Evolutionary conservation across 768 basidiomycete species (phyloP).

Genomic region (Clitopilus passeckerianus): DNA sequence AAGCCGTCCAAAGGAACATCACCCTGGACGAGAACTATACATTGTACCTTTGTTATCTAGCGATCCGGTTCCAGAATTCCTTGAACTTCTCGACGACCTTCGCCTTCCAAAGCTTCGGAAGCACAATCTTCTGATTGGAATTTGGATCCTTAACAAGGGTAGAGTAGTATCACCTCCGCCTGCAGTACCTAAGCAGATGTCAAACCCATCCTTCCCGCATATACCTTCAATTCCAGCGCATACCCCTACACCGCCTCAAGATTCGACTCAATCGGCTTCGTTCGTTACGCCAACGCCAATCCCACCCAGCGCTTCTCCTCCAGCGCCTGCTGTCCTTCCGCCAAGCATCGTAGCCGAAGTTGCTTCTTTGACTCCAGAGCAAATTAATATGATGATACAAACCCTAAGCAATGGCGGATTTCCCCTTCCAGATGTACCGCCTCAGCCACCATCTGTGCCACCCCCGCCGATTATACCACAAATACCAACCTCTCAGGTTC

Average conservation of each 20-base stretch:
- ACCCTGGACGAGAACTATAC: slow-evolving; percentile 83
- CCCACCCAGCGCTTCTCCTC: slow-evolving; percentile 13
- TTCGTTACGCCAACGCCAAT: neutral
- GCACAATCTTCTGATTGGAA: slow-evolving; percentile 68
- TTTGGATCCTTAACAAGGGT: slow-evolving; percentile 84
- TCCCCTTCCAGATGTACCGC: slow-evolving; percentile 22
- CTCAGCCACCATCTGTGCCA: slow-evolving; percentile 13
- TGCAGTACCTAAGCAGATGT: slow-evolving; percentile 7
- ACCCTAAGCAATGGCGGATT: slow-evolving; percentile 36
- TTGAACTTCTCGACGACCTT: slow-evolving; percentile 78
- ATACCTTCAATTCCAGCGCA: slow-evolving; percentile 13
- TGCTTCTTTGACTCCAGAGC: slow-evolving; percentile 70
- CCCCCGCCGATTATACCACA: slow-evolving; percentile 6
- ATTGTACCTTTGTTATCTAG: slow-evolving; percentile 69
- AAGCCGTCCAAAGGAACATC: slow-evolving; percentile 60
- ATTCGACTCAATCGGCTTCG: neutral
- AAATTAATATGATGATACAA: slow-evolving; percentile 64
- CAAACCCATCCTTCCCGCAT: slow-evolving; percentile 4
- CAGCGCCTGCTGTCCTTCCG: slow-evolving; percentile 21
- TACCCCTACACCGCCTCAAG: slow-evolving; percentile 8
- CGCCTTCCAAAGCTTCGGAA: slow-evolving; percentile 59
- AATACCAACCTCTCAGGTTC: neutral
- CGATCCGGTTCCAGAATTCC: slow-evolving; percentile 74
- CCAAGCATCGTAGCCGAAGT: slow-evolving; percentile 65
- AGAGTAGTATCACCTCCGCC: slow-evolving; percentile 53